A percentile compares a stretch with the other conserved stretches of the same genome.
These are phyloP conservation scores for Lichtheimia ramosa DNA, from an alignment of 371 early-diverging fungal species.

Conservation along the genomic window DNA sequence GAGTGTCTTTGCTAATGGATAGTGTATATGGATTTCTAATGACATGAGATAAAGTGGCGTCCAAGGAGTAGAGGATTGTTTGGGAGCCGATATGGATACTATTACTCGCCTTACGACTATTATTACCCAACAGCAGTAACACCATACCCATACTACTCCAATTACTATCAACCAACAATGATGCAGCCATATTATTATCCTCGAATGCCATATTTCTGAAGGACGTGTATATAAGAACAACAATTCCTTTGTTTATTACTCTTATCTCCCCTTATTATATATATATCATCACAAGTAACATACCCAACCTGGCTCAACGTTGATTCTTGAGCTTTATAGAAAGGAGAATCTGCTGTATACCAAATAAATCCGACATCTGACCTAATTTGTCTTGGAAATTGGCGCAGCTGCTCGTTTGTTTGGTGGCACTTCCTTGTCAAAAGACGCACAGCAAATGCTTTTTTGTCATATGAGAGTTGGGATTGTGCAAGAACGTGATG, in stretches of 20 bases:
- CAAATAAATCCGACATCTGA: no score
- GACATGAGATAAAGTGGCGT: not conserved
- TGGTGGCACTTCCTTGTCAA: not conserved
- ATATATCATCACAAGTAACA: not conserved
- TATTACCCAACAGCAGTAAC: not conserved
- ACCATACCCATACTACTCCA: not conserved
- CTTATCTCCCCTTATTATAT: not conserved
- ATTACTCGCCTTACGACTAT: not conserved
- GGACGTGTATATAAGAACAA: not conserved
- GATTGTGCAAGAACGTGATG: no score
- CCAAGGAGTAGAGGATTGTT: slow-evolving; percentile 1
- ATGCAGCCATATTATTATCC: not conserved
- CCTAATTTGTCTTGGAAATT: not conserved
- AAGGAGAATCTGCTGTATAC: no score
- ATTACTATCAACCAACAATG: not conserved
- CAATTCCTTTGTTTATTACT: not conserved
- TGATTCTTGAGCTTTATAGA: no score
- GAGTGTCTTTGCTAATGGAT: not conserved
- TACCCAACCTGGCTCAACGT: no score
- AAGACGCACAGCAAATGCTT: no score
- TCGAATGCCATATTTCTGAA: not conserved
- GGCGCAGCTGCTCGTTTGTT: not conserved
- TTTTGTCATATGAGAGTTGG: no score
- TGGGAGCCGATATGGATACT: not conserved
- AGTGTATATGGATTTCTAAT: not conserved